Base-by-base conservation (phyloP, 2,329 filamentous ascomycete species). In the Basipetospora chlamydospora region DNA sequence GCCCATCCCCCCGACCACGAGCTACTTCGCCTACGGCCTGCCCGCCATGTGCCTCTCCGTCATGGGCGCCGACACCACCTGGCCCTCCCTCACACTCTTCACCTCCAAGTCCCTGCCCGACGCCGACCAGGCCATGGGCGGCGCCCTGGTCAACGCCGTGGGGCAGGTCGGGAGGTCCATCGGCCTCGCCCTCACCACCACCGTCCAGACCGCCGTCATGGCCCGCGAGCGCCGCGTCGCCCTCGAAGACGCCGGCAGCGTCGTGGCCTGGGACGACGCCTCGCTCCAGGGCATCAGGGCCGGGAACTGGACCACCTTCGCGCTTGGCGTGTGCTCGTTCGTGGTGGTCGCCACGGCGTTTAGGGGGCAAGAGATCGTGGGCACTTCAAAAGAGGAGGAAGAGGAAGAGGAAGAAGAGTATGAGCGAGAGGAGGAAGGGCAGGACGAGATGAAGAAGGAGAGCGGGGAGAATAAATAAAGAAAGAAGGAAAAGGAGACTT, bases 1-100 rank as follows among this genome's bases (percentile, higher is more conserved):
- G 0, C 75, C 77, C 0, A 77, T 82, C 28, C 63, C 73, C 0
- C 60, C 66, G 0, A 51, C 58, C 2, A 77, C 73, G 0, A 70
- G 62, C 0, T 83, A 82, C 55, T 82, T 77, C 49, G 77, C 78
- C 3, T 79, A 68, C 44, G 75, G 70, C 0, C 61, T 84, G 15
- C 68, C 68, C 2, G 75, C 77, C 7, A 81, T 82, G 71, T 53
- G 75, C 0, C 56, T 83, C 3, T 65, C 67, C 6, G 75, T 80
- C 7, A 59, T 78, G 25, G 77, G 78, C 22, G 73, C 75, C 3
- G 77, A 83, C 47, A 77, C 73, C 0, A 62, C 76, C 0, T 80
- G 73, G 61, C 77, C 77, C 0, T 70, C 69, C 4, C 56, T 82
- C 13, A 75, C 73, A 0, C 61, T 83, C 1, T 80, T 79, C 48